Base-by-base conservation (phyloP, 169 alveolate genomes). In the Eimeria praecox region DNA sequence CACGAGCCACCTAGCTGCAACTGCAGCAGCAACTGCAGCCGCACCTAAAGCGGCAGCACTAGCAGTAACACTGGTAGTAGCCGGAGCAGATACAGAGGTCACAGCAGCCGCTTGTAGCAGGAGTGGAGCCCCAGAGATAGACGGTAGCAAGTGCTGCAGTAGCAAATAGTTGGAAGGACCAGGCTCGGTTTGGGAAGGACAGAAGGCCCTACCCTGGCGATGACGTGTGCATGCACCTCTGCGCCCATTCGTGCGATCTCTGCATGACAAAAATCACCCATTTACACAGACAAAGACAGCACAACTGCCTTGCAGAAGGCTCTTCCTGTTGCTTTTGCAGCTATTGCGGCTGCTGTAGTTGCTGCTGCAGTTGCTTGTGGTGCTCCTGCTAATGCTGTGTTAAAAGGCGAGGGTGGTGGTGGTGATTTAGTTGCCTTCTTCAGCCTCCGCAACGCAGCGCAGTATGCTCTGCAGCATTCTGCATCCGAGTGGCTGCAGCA, bases 221-320 rank as follows among this genome's bases (percentile, higher is more conserved):
- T 86, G 82, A 86, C 93, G 93, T 86, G 93, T 42, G 93, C 93
- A 44, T 86, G 93, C 82, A 86, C 93, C 38, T 86, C 93, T 40
- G 93, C 59, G 24, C 75, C 93, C 93, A 86, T 56, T 35, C 93
- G 59, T 27, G 93, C 77, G 54, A 86, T 86, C 54, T 86, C 93
- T 86, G 80, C 38, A 62, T 35, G 9, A 18, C 5, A n/a, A 35
- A 10, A 44, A 66, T 3, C 77, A 54, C 75, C 75, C 0, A 40
- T 18, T 24, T 38, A 20, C 82, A 44, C 33, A 24, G 24, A 49
- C 30, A 0, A n/a, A 42, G 9, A 27, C 89, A 44, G 20, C 64
- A 78, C 18, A 44, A 22, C 20, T 44, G 38, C 38, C 38, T 10
- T 46, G 40, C 64, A 9, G 66, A 18, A 49, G 62, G 59, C 4